Base-by-base conservation (phyloP, 176 grass and related monocot species). In the Oryza meyeriana region DNA sequence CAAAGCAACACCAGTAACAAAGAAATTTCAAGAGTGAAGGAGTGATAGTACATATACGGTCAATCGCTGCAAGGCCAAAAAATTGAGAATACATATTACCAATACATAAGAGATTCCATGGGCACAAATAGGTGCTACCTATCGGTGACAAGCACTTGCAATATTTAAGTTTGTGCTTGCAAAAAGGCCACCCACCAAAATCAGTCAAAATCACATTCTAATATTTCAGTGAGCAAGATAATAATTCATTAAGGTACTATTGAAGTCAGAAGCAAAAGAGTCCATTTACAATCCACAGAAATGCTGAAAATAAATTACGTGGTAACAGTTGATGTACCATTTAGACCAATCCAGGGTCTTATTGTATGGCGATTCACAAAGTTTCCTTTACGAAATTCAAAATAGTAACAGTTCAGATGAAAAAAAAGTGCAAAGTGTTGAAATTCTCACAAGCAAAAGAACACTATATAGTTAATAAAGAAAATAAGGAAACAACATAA, bases 281-380 rank as follows among this genome's bases (percentile, higher is more conserved):
- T 62, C 27, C 44, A 65, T 31, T 33, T 57, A 42, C 4, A 81
- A 14, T 72, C 57, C 31, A 64, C 8, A 66, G 52, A 71, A 66
- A 87, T 52, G 2, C 44, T 38, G 64, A 55, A 29, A 39, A 64
- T 0, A 86, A 86, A 92, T 89, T 93, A 98, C 92, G 90, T 94
- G 72, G 63, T 93, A 69, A 94, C 90, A 79, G 95, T 98, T 69
- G 58, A 99, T 77, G 61, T 92, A 99, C 97, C 97, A 99, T 75
- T 96, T 99, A 22, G 97, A 91, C 97, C 97, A 99, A 86, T 99
- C 97, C 68, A 99, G 69, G 24, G 94, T 99, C 87, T 94, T 99
- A 73, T 79, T 94, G 55, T 99, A 96, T 27, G 97, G 97, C 8
- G 78, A 77, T 86, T 99, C 91, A 76, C 93, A 99, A 42, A 99